phyloP scores from a whole-genome alignment of 129 eudicot genomes.

The Tagetes patula region DNA sequence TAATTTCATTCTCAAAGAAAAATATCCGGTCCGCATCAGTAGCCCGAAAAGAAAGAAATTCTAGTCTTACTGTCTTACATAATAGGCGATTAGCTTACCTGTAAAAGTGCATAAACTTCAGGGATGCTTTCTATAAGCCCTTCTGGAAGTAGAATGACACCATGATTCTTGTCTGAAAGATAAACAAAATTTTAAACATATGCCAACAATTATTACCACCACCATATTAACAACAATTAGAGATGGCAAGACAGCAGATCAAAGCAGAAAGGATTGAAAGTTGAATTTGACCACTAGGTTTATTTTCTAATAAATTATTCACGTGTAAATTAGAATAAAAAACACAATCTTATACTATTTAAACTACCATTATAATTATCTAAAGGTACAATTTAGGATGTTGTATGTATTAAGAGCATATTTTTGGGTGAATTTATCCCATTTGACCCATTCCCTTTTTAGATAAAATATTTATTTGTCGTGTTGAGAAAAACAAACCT shows the following conservation, averaged over 20 bases:
- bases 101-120: constrained; percentile 88
- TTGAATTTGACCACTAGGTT: not conserved
- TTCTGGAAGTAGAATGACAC: constrained; percentile 94
- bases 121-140: constrained; percentile 99
- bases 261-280: not conserved
- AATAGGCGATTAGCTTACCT: constrained; percentile 45
- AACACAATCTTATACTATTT: not conserved
- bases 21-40: not conserved
- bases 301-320: not conserved
- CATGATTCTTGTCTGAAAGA: constrained; percentile 79
- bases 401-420: not conserved
- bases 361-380: not conserved
- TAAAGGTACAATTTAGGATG: not conserved
- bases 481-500: constrained; percentile 37
- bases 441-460: not conserved
- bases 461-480: not conserved
- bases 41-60: not conserved
- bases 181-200: not conserved
- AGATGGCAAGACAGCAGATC: not conserved
- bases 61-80: not conserved
- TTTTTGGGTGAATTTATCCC: not conserved
- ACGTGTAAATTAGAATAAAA: not conserved
- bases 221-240: not conserved
- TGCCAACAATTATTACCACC: constrained; percentile 6
- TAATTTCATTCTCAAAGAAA: not conserved